phyloP scores from a whole-genome alignment of 768 basidiomycete species.

The Phylloporus arenicola region DNA sequence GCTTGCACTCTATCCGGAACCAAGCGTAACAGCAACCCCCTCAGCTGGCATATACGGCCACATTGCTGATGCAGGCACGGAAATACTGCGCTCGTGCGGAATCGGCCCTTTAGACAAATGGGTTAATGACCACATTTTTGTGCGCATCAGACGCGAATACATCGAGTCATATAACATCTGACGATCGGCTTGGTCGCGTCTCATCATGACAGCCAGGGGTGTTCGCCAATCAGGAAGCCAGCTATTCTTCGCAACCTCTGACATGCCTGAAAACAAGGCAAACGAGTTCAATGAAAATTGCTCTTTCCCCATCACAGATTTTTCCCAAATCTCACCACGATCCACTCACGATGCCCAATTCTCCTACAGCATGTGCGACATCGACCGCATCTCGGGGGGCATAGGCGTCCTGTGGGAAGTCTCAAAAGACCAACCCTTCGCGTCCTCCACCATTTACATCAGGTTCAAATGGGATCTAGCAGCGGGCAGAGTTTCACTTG shows the following conservation, averaged over 20 bases:
- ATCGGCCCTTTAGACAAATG: too few species aligned
- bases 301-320: background rate
- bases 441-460: background rate
- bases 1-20: too few species aligned
- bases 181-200: too few species aligned
- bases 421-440: conserved; percentile 10
- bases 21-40: too few species aligned
- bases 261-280: background rate
- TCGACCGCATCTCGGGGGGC: accelerated
- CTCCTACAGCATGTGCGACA: background rate
- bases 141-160: background rate
- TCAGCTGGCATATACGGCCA: conserved; percentile 3
- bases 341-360: background rate
- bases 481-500: conserved; percentile 17
- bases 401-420: conserved; percentile 11
- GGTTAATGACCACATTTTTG: background rate
- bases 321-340: too few species aligned
- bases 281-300: conserved; percentile 6
- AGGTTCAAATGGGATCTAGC: conserved; percentile 35
- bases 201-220: too few species aligned
- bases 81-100: background rate
- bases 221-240: background rate
- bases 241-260: background rate
- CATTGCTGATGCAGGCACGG: conserved; percentile 2
- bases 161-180: background rate